phyloP scores from a whole-genome alignment of 768 basidiomycete genomes.

The Rhizopogon roseolus region DNA sequence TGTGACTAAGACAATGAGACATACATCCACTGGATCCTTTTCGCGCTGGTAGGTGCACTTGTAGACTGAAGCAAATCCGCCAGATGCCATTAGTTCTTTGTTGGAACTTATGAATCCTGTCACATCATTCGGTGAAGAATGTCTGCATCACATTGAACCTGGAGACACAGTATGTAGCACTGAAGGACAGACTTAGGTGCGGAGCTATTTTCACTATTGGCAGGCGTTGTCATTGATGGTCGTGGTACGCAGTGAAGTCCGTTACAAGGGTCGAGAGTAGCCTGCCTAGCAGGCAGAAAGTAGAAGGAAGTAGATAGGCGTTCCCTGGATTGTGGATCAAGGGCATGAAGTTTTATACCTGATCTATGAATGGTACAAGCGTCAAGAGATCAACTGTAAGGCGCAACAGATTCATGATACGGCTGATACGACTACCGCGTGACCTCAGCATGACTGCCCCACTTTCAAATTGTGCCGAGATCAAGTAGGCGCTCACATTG shows the following conservation, averaged over 20 bases:
- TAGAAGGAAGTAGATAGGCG: too few species aligned
- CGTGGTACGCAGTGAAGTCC: background rate
- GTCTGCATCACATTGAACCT: background rate
- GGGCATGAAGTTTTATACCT: too few species aligned
- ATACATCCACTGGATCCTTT: background rate
- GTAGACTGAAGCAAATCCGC: background rate
- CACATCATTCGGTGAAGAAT: background rate
- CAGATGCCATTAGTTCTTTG: background rate
- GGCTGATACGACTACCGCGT: too few species aligned
- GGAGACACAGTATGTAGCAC: background rate
- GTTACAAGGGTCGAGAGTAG: too few species aligned
- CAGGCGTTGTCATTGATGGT: background rate
- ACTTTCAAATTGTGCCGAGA: too few species aligned
- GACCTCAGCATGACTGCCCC: too few species aligned
- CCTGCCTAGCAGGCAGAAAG: too few species aligned
- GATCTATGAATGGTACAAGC: too few species aligned
- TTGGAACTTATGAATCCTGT: background rate
- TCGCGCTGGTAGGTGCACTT: background rate
- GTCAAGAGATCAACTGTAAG: too few species aligned
- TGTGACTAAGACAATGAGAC: background rate
- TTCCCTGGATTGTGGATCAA: too few species aligned
- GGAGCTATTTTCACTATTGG: background rate
- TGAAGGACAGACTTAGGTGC: background rate
- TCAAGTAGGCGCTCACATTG: too few species aligned
- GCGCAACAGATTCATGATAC: too few species aligned